Evolutionary conservation across 2,329 filamentous ascomycete species (phyloP), one percentile per base, ranked within the genome.

Genomic region (Fusarium papillatum): DNA sequence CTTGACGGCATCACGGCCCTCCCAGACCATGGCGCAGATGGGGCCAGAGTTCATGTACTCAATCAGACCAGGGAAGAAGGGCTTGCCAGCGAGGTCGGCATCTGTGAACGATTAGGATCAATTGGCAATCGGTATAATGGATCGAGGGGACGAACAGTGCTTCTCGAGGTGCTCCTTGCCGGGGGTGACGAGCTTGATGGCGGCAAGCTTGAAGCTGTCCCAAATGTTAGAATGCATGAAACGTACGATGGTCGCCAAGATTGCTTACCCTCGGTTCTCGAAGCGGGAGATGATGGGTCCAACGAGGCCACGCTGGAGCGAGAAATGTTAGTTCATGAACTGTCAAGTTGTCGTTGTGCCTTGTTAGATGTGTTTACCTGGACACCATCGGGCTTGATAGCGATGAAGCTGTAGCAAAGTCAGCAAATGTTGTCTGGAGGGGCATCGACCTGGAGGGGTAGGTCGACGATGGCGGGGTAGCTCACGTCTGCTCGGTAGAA

Each of bases 301-400:
- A 87, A 99, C 89, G 84, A 99, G 95, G 90, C 97, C 97, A 90
- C 97, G 96, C 96, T 98, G 85, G 72, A 48, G 39, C 17, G 34
- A 74, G 78, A 82, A 69, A 82, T 36, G 80, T 75, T 38, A 80
- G 71, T 26, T 74, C 16, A 70, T 13, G 39, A 22, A 50, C 13
- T 24, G 17, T 16, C 19, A 29, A 16, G 50, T 19, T 24, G 59
- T 34, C 34, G 62, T 64, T 46, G 26, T 53, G 46, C 36, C 38
- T 11, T 31, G 34, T 34, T 63, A 69, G 34, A 63, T 55, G 46
- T 76, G 72, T 88, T 81, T 93, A 98, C 95, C 93, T 98, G 97
- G 89, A 98, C 97, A 87, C 97, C 97, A 90, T 98, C 97, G 83
- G 96, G 97, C 95, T 99, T 99, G 93, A 99, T 95, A 86, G 97